Evolutionary conservation across 306 rosid species (phyloP).

Genomic region (Rosa chinensis): DNA sequence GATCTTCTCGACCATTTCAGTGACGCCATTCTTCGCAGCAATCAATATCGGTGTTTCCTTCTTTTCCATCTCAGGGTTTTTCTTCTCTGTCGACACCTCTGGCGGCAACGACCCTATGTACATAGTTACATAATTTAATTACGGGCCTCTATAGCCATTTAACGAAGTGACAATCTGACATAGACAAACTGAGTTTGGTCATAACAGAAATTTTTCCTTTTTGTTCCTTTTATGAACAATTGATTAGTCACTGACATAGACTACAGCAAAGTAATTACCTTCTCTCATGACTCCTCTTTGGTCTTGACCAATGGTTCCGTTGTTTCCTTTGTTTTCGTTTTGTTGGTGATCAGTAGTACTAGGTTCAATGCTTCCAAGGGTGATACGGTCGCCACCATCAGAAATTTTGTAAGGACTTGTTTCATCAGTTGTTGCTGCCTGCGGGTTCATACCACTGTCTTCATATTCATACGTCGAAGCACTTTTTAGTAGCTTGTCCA

Average conservation of each 20-base stretch:
- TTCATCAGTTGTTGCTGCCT: not conserved
- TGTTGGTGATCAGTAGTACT: too few relatives aligned
- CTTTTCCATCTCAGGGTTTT: not conserved
- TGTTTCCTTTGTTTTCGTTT: not conserved
- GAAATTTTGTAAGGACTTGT: not conserved
- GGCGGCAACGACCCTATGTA: not conserved
- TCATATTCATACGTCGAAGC: conserved; percentile 9
- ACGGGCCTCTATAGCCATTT: too few relatives aligned
- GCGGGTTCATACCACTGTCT: conserved; percentile 23
- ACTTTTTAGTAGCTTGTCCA: conserved; percentile 30
- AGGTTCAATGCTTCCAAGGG: not conserved
- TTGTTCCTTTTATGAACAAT: too few relatives aligned
- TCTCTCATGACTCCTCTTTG: not conserved
- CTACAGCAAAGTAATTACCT: not conserved
- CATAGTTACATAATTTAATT: not conserved
- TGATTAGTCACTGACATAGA: not conserved
- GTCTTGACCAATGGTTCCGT: too few relatives aligned
- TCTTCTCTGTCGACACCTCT: not conserved
- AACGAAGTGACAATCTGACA: not conserved
- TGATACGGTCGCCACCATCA: not conserved
- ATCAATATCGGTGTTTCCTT: conserved; percentile 45
- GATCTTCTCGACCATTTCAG: conserved; percentile 55
- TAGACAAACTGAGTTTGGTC: not conserved
- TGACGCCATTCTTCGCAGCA: conserved; percentile 66
- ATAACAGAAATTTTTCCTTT: too few relatives aligned